phyloP scores from a whole-genome alignment of 352 stramenopile species.

The Phytophthora hibernalis region DNA sequence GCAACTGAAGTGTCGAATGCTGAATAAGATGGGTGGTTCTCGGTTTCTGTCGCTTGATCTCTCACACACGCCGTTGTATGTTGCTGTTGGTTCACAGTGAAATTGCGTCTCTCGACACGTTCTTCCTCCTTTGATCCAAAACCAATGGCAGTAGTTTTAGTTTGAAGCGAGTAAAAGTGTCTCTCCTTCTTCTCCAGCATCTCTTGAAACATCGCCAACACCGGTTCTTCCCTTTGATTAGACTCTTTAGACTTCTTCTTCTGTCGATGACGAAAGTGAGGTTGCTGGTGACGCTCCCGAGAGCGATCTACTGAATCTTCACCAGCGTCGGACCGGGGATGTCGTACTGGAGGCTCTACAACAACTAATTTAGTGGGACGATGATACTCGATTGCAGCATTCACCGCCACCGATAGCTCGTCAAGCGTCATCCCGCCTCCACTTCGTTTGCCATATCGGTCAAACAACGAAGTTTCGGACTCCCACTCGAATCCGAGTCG shows the following conservation, averaged over 20 bases:
- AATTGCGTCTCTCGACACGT: background rate
- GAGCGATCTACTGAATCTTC: background rate
- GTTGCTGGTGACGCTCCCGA: background rate
- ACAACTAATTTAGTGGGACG: slow-evolving; percentile 6
- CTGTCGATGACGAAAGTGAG: background rate
- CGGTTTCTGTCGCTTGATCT: slow-evolving; percentile 33
- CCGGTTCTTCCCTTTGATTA: slow-evolving; percentile 2
- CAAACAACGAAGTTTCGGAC: slow-evolving; percentile 7
- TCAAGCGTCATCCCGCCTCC: slow-evolving; percentile 46
- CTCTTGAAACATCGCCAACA: slow-evolving; percentile 28
- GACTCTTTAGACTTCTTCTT: background rate
- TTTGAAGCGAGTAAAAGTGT: slow-evolving; percentile 29
- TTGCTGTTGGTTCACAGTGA: slow-evolving; percentile 23
- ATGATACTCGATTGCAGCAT: slow-evolving; percentile 66
- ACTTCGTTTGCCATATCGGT: background rate
- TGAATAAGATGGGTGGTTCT: slow-evolving; percentile 1
- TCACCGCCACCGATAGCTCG: slow-evolving; percentile 61
- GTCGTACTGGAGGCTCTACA: background rate
- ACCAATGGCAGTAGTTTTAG: background rate
- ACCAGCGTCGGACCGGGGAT: background rate
- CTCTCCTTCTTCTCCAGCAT: slow-evolving; percentile 37
- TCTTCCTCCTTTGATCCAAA: background rate
- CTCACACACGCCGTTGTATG: slow-evolving; percentile 22
- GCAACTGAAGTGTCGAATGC: background rate
- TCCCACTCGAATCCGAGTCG: slow-evolving; percentile 18